phyloP scores from a whole-genome alignment of 1,284 basidiomycete genomes.

The Xerocomus alliaceus region DNA sequence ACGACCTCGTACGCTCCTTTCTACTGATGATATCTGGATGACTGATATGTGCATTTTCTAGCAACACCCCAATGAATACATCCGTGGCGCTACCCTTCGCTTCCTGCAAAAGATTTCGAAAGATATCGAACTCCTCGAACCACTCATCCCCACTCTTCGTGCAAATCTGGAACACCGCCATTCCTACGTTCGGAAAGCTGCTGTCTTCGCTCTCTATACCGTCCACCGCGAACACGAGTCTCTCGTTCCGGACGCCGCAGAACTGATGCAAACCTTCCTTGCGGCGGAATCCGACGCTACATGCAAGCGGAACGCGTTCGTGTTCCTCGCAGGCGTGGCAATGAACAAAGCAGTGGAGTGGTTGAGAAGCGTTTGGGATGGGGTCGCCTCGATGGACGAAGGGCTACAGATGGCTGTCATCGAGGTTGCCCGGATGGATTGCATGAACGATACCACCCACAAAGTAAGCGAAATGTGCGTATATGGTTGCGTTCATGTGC shows the following conservation, averaged over 20 bases:
- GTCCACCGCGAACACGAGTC: slow-evolving; percentile 95
- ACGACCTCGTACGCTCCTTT: slow-evolving; percentile 79
- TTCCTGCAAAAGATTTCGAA: slow-evolving; percentile 96
- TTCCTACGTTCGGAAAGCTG: slow-evolving; percentile 98
- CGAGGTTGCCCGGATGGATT: slow-evolving; percentile 93
- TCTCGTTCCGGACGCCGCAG: slow-evolving; percentile 96
- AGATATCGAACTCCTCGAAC: slow-evolving; percentile 94
- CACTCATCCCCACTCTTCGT: slow-evolving; percentile 92
- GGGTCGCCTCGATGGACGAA: slow-evolving; percentile 88
- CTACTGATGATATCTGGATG: not conserved
- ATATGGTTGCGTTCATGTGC: slow-evolving; percentile 14
- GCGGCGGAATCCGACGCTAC: slow-evolving; percentile 96
- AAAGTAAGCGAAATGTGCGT: slow-evolving; percentile 57
- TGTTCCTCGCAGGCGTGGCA: slow-evolving; percentile 89
- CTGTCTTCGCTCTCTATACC: slow-evolving; percentile 94
- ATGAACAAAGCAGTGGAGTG: slow-evolving; percentile 94
- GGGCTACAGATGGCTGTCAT: slow-evolving; percentile 96
- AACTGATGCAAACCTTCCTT: slow-evolving; percentile 96
- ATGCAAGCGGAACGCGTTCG: slow-evolving; percentile 97
- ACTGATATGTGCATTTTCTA: slow-evolving; percentile 37
- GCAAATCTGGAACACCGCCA: slow-evolving; percentile 97
- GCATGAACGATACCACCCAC: slow-evolving; percentile 83
- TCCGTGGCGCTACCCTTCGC: slow-evolving; percentile 94
- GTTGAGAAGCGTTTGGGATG: slow-evolving; percentile 85
- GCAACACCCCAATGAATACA: slow-evolving; percentile 99